Conservation (phyloP, 2,329 filamentous ascomycete species). For the Botrytis porri region DNA sequence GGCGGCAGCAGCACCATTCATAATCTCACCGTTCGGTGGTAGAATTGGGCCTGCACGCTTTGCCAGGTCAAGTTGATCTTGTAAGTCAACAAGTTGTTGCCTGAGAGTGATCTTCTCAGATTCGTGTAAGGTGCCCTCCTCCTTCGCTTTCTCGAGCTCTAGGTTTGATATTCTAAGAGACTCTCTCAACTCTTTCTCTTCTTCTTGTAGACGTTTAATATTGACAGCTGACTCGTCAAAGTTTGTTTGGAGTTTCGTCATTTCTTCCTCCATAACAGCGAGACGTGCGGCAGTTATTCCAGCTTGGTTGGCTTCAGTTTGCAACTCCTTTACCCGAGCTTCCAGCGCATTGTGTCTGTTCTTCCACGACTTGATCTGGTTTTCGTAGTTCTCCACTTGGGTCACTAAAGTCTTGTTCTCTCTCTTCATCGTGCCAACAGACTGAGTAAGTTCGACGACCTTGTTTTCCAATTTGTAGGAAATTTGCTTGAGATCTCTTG, state of each 20-base stretch:
- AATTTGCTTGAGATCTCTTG: conserved; percentile 97
- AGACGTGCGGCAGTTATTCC: conserved; percentile 91
- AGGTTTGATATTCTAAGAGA: conserved; percentile 74
- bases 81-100: conserved; percentile 83
- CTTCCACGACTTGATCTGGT: conserved; percentile 94
- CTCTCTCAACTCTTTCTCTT: conserved; percentile 82
- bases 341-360: conserved; percentile 87
- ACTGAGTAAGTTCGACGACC: conserved; percentile 96
- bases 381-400: conserved; percentile 94
- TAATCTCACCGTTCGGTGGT: conserved; percentile 67
- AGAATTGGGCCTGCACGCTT: conserved; percentile 59
- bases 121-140: conserved; percentile 73
- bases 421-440: conserved; percentile 83
- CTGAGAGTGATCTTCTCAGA: conserved; percentile 81
- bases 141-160: conserved; percentile 76
- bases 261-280: conserved; percentile 90
- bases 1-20: conserved; percentile 58
- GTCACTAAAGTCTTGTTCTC: conserved; percentile 87
- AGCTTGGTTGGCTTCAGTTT: conserved; percentile 95
- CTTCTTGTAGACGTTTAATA: conserved; percentile 91
- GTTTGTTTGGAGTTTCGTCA: conserved; percentile 82
- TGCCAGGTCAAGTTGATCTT: conserved; percentile 87
- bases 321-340: conserved; percentile 85
- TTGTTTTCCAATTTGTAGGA: conserved; percentile 99
- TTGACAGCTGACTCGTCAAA: conserved; percentile 89